phyloP scores from a whole-genome alignment of 805 yeast species.

The Candida insectorum region DNA sequence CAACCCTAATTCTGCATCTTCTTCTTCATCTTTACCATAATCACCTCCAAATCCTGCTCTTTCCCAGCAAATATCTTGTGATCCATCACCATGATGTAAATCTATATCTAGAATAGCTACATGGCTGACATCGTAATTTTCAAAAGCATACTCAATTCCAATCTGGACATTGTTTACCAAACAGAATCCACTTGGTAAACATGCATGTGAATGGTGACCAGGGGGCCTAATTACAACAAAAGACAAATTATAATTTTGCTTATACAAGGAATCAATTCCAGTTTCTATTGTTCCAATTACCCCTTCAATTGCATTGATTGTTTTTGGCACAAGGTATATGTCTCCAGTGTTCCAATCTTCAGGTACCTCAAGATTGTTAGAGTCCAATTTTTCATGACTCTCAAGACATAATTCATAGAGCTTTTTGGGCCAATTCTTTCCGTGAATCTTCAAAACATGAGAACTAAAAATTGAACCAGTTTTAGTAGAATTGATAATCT shows the following conservation, averaged over 20 bases:
- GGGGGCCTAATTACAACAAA: conserved; percentile 78
- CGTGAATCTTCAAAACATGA: conserved; percentile 71
- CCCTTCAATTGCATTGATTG: conserved; percentile 71
- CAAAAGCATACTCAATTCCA: conserved; percentile 72
- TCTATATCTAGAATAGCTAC: conserved; percentile 82
- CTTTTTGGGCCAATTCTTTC: conserved; percentile 65
- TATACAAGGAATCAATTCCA: conserved; percentile 51
- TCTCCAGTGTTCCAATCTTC: conserved; percentile 82
- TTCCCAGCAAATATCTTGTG: conserved; percentile 83
- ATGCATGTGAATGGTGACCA: conserved; percentile 83
- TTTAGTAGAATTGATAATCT: conserved; percentile 44
- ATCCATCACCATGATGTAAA: conserved; percentile 86
- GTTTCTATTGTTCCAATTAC: conserved; percentile 73
- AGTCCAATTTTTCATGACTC: conserved; percentile 51
- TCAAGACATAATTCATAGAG: conserved; percentile 56
- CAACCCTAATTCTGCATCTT: conserved; percentile 24
- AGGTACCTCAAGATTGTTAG: conserved; percentile 68
- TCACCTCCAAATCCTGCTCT: conserved; percentile 58
- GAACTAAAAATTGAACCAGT: conserved; percentile 48
- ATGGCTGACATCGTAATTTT: conserved; percentile 63
- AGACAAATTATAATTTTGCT: conserved; percentile 36
- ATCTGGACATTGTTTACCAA: conserved; percentile 78
- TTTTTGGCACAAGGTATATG: conserved; percentile 64
- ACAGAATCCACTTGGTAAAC: conserved; percentile 84
- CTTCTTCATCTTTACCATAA: conserved; percentile 48